phyloP scores from a whole-genome alignment of 2,329 filamentous ascomycete species.

The Trichoderma harzianum region DNA sequence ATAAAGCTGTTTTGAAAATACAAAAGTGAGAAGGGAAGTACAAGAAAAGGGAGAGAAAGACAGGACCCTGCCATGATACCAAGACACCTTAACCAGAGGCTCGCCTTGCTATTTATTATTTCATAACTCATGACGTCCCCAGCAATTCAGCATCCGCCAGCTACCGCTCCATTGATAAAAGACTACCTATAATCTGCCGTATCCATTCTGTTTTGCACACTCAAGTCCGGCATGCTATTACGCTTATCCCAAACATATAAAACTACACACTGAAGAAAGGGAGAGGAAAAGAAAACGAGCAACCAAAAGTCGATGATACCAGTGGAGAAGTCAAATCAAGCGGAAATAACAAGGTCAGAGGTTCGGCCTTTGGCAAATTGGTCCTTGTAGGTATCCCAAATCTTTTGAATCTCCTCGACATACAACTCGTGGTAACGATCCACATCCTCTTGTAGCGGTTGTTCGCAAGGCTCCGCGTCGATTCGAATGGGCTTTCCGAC shows the following conservation, averaged over 20 bases:
- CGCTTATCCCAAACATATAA: neutral
- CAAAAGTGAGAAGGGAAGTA: neutral
- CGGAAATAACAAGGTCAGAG: slow-evolving; percentile 50
- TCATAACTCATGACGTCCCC: neutral
- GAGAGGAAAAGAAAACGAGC: neutral
- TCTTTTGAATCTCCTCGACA: slow-evolving; percentile 65
- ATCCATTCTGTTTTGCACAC: neutral
- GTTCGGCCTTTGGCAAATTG: slow-evolving; percentile 62
- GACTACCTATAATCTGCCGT: neutral
- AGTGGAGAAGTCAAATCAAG: neutral
- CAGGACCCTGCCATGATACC: too few species aligned
- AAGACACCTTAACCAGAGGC: neutral
- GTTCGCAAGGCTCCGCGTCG: slow-evolving; percentile 48
- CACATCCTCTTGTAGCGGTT: slow-evolving; percentile 71
- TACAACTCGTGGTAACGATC: slow-evolving; percentile 78
- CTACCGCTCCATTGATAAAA: neutral
- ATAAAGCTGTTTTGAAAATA: neutral
- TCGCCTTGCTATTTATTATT: neutral
- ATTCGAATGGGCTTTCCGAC: slow-evolving; percentile 80
- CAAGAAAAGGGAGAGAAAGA: neutral
- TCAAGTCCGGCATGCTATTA: neutral
- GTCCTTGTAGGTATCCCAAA: slow-evolving; percentile 79
- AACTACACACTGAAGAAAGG: neutral
- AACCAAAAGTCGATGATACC: neutral
- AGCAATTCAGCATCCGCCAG: neutral